Conservation (phyloP, 225 moss, liverwort and hornwort genomes). For the Thuidium tamariscinum region DNA sequence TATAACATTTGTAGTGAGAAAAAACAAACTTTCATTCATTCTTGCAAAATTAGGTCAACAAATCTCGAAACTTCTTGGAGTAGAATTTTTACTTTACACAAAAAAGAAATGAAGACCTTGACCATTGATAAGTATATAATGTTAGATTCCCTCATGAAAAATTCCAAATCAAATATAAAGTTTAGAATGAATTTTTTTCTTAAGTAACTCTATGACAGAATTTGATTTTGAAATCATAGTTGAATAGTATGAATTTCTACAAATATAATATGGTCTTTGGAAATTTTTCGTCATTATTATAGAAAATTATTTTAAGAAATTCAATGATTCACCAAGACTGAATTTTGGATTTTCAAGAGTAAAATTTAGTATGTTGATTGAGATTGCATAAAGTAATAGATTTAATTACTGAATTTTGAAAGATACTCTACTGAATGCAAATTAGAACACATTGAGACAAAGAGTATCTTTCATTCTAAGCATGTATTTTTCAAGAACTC, state of each 20-base stretch:
- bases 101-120: neutral
- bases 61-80: fast-evolving
- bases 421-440: too few species aligned
- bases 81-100: neutral
- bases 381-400: too few species aligned
- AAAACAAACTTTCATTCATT: too few species aligned
- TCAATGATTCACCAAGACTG: neutral
- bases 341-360: neutral
- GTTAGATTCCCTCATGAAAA: too few species aligned
- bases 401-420: too few species aligned
- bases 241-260: neutral
- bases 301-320: neutral
- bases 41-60: neutral
- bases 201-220: neutral
- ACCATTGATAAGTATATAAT: neutral
- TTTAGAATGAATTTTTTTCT: too few species aligned
- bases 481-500: neutral
- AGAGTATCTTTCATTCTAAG: neutral
- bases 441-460: neutral
- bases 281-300: neutral
- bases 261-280: neutral
- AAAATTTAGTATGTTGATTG: neutral
- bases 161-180: neutral
- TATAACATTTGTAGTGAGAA: neutral
- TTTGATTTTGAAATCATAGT: neutral